These are phyloP conservation scores for Pterocarpus macrocarpus DNA, from an alignment of 306 rosid genomes.

Conservation along the genomic window DNA sequence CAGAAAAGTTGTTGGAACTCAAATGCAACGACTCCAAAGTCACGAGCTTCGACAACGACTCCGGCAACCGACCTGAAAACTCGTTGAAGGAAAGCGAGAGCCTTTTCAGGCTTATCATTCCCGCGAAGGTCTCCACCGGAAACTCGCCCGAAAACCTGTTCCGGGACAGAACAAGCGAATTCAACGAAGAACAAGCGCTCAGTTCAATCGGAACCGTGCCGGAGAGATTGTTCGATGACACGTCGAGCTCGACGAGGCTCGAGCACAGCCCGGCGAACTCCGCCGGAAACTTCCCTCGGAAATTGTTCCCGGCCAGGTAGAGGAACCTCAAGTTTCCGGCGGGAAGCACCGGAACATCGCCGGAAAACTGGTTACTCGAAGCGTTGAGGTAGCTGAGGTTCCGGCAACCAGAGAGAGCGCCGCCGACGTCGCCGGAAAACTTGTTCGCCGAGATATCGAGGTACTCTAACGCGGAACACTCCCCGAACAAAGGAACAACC, in stretches of 20 bases:
- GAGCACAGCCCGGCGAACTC: slow-evolving; percentile 60
- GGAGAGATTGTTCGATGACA: slow-evolving; percentile 64
- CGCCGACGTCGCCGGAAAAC: slow-evolving; percentile 65
- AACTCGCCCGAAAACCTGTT: slow-evolving; percentile 75
- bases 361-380: slow-evolving; percentile 69
- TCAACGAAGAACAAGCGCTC: slow-evolving; percentile 57
- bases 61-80: slow-evolving; percentile 65
- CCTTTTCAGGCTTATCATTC: slow-evolving; percentile 59
- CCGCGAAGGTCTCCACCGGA: slow-evolving; percentile 58
- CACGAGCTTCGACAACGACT: slow-evolving; percentile 58
- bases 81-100: slow-evolving; percentile 61
- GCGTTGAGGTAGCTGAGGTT: slow-evolving; percentile 62
- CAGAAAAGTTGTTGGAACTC: slow-evolving; percentile 76
- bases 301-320: slow-evolving; percentile 60
- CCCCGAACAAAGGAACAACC: slow-evolving; percentile 65
- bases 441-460: slow-evolving; percentile 87
- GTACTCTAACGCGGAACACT: slow-evolving; percentile 60
- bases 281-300: slow-evolving; percentile 65
- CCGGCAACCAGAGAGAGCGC: slow-evolving; percentile 57
- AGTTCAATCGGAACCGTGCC: slow-evolving; percentile 65
- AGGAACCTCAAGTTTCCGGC: slow-evolving; percentile 54
- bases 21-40: slow-evolving; percentile 80
- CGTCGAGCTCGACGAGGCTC: slow-evolving; percentile 61
- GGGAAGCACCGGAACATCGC: slow-evolving; percentile 71
- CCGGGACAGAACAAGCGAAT: slow-evolving; percentile 60